Evolutionary conservation across 1,284 basidiomycete species (phyloP).

Genomic region (Sanghuangporus weigelae): DNA sequence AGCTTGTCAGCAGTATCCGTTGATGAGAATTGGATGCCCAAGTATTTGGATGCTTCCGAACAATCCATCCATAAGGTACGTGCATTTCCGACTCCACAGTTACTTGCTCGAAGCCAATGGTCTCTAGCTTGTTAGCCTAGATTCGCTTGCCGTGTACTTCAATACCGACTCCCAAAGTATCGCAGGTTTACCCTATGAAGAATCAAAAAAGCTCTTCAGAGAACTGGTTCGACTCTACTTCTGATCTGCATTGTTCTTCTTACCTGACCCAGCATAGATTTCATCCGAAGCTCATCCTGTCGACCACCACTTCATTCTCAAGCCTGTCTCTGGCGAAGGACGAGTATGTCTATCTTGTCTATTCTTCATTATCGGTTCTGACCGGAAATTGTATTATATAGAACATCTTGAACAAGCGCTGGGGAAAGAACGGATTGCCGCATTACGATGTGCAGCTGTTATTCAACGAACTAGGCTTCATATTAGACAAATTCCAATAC

Average conservation of each 20-base stretch:
- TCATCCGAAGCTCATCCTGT: slow-evolving; percentile 48
- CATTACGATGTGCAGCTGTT: slow-evolving; percentile 87
- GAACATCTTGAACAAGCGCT: slow-evolving; percentile 81
- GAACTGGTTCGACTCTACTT: slow-evolving; percentile 51
- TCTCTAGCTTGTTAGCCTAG: slow-evolving; percentile 74
- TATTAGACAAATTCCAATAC: slow-evolving; percentile 94
- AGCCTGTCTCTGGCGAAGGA: slow-evolving; percentile 95
- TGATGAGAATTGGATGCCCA: slow-evolving; percentile 87
- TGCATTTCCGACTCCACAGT: background rate
- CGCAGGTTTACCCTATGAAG: slow-evolving; percentile 59
- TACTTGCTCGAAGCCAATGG: slow-evolving; percentile 15
- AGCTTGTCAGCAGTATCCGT: slow-evolving; percentile 94
- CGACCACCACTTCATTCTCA: slow-evolving; percentile 91
- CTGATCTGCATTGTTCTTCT: slow-evolving; percentile 8
- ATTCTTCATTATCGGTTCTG: background rate
- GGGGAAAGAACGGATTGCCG: slow-evolving; percentile 62
- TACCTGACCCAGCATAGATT: slow-evolving; percentile 45
- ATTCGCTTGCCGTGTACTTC: slow-evolving; percentile 92
- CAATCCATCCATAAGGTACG: slow-evolving; percentile 87
- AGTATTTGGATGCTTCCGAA: slow-evolving; percentile 89
- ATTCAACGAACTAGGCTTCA: slow-evolving; percentile 93
- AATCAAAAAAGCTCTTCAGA: slow-evolving; percentile 77
- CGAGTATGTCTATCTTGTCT: slow-evolving; percentile 45
- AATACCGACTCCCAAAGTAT: slow-evolving; percentile 90
- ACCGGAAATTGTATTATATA: slow-evolving; percentile 26